A percentile compares a stretch with the other conserved stretches of the same genome.
These are phyloP conservation scores for Colletotrichum eleusines DNA, from an alignment of 2,329 filamentous ascomycete species.

Conservation along the genomic window DNA sequence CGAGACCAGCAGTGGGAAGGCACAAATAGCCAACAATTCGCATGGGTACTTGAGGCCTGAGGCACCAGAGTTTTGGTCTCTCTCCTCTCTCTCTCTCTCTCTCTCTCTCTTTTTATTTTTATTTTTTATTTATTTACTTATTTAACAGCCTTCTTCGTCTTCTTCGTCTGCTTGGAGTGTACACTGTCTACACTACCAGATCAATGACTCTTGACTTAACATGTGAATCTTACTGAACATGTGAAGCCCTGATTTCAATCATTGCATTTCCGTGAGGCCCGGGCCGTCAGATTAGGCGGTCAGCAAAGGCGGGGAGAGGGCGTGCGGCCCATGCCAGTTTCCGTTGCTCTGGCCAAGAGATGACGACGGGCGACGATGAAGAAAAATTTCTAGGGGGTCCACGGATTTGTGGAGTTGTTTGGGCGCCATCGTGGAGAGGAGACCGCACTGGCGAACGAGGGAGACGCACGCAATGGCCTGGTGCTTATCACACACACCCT, in stretches of 20 bases:
- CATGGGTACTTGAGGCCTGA: neutral
- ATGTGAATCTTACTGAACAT: no score
- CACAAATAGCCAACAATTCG: neutral
- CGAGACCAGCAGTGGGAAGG: neutral
- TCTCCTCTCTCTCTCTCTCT: no score
- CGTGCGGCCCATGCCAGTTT: slow-evolving; percentile 33
- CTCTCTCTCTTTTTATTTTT: neutral
- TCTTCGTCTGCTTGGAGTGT: neutral
- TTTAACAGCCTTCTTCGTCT: no score
- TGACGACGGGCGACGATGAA: slow-evolving; percentile 14
- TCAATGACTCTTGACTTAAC: no score
- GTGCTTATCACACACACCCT: slow-evolving; percentile 30
- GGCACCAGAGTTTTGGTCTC: neutral
- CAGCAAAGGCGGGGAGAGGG: slow-evolving; percentile 27
- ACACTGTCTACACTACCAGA: no score
- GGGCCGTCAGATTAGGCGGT: neutral
- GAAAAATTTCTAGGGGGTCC: slow-evolving; percentile 36
- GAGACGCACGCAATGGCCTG: neutral
- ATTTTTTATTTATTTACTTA: accelerated
- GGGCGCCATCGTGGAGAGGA: slow-evolving; percentile 22
- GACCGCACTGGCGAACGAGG: slow-evolving; percentile 2
- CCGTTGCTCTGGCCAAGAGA: slow-evolving; percentile 18
- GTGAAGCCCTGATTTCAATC: neutral
- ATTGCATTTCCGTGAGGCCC: neutral
- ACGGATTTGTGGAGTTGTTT: slow-evolving; percentile 36